phyloP scores from a whole-genome alignment of 2,329 filamentous ascomycete species.

The Phialocephala sp. region DNA sequence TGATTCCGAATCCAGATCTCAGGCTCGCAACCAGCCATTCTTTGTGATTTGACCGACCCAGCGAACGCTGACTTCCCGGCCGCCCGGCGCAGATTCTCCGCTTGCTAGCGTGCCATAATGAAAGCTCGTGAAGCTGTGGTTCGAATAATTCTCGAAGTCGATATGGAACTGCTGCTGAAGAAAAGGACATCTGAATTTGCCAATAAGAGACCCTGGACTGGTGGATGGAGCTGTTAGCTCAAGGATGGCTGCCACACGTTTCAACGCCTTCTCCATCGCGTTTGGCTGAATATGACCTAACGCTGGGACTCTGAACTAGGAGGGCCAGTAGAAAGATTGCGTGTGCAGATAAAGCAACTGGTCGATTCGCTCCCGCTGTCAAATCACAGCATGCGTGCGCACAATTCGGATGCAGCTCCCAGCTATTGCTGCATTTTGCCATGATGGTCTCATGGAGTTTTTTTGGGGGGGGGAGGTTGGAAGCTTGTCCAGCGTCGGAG shows the following conservation, averaged over 20 bases:
- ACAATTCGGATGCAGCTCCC: slow-evolving; percentile 20
- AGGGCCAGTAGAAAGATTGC: slow-evolving; percentile 28
- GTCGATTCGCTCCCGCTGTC: slow-evolving; percentile 18
- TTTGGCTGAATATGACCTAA: slow-evolving; percentile 25
- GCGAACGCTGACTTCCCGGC: not conserved
- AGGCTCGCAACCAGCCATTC: not conserved
- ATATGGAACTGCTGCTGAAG: slow-evolving; percentile 4
- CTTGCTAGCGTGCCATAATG: not conserved
- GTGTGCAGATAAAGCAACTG: slow-evolving; percentile 15
- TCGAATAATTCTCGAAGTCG: slow-evolving; percentile 18
- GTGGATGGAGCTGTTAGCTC: slow-evolving; percentile 15
- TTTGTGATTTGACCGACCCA: not conserved
- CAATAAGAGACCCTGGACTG: slow-evolving; percentile 22
- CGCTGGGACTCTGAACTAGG: slow-evolving; percentile 21
- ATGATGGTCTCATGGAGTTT: not conserved
- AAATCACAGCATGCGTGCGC: slow-evolving; percentile 20
- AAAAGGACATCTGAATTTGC: slow-evolving; percentile 14
- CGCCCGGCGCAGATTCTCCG: not conserved
- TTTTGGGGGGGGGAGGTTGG: slow-evolving; percentile 11
- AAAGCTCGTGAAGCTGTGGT: slow-evolving; percentile 2
- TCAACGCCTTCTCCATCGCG: slow-evolving; percentile 21
- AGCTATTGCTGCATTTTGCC: slow-evolving; percentile 8
- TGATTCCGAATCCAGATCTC: not conserved
- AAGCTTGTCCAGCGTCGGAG: not conserved
- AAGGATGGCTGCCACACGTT: slow-evolving; percentile 20